Percentiles rank a stretch among this genome's conserved stretches.
These are phyloP conservation scores for Capronia americana DNA, from an alignment of 2,329 filamentous ascomycete genomes.

Conservation along the genomic window DNA sequence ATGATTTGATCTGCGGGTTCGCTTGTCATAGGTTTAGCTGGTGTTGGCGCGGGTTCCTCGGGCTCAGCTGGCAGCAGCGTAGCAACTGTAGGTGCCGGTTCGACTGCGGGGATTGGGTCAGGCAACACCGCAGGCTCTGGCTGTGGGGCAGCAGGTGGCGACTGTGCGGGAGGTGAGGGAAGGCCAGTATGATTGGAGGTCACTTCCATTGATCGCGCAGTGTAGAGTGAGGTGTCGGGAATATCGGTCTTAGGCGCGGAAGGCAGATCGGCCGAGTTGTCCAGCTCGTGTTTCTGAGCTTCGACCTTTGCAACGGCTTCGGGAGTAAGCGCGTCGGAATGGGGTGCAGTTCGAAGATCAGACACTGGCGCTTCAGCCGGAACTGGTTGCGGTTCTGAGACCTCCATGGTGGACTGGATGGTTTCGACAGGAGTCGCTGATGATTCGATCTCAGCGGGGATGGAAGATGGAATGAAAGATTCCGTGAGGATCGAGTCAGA, in stretches of 20 bases:
- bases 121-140: slow-evolving; percentile 42
- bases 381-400: slow-evolving; percentile 28
- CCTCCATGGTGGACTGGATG: slow-evolving; percentile 25
- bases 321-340: slow-evolving; percentile 36
- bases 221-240: slow-evolving; percentile 10
- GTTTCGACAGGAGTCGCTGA: slow-evolving; percentile 26
- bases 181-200: slow-evolving; percentile 31
- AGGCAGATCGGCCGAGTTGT: slow-evolving; percentile 34
- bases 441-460: slow-evolving; percentile 33
- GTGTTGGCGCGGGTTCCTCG: slow-evolving; percentile 36
- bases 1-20: slow-evolving; percentile 56
- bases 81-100: slow-evolving; percentile 17
- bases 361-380: slow-evolving; percentile 39
- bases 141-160: slow-evolving; percentile 42
- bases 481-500: slow-evolving; percentile 27
- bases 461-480: slow-evolving; percentile 35
- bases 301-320: slow-evolving; percentile 37
- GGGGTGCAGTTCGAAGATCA: slow-evolving; percentile 40
- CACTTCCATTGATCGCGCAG: slow-evolving; percentile 9
- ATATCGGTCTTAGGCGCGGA: slow-evolving; percentile 21
- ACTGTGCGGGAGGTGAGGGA: slow-evolving; percentile 38
- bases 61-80: slow-evolving; percentile 29
- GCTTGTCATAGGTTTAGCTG: slow-evolving; percentile 32
- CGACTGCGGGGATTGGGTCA: slow-evolving; percentile 13
- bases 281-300: slow-evolving; percentile 40